These are phyloP conservation scores for Calonectria honghensis DNA, from an alignment of 2,329 filamentous ascomycete species.

Conservation along the genomic window DNA sequence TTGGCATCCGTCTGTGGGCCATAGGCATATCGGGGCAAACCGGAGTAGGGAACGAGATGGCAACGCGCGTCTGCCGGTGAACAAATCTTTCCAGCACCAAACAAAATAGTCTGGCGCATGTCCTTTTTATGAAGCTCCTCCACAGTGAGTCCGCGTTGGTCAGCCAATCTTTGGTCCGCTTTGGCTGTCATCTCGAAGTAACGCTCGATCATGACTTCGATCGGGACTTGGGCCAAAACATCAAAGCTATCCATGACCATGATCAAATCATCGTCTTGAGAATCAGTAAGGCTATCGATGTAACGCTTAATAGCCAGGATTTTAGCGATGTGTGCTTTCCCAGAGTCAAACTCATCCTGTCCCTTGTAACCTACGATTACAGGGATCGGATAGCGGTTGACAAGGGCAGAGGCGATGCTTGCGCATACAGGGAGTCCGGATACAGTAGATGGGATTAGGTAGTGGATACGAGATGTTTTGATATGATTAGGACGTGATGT, in stretches of 20 bases:
- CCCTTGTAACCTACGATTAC: conserved; percentile 44
- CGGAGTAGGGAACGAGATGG: conserved; percentile 48
- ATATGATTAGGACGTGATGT: background rate
- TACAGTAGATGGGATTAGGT: conserved; percentile 41
- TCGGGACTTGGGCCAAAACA: conserved; percentile 51
- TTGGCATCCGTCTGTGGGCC: conserved; percentile 44
- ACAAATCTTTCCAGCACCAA: conserved; percentile 50
- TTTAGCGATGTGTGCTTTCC: conserved; percentile 48
- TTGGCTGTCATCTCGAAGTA: conserved; percentile 45
- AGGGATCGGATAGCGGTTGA: conserved; percentile 44
- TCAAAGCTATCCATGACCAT: conserved; percentile 52
- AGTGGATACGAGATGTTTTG: conserved; percentile 35
- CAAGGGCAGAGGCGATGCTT: conserved; percentile 40
- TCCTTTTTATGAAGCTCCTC: conserved; percentile 43
- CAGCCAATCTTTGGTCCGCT: conserved; percentile 47
- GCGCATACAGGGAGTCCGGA: conserved; percentile 41
- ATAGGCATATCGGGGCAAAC: conserved; percentile 41
- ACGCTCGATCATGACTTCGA: conserved; percentile 48
- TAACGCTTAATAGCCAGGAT: conserved; percentile 45
- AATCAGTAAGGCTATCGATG: conserved; percentile 30
- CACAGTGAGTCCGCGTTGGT: conserved; percentile 45
- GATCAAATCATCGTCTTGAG: conserved; percentile 46
- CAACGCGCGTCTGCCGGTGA: conserved; percentile 43
- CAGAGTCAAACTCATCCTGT: conserved; percentile 40
- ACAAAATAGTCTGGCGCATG: conserved; percentile 49